A percentile compares a stretch with the other conserved stretches of the same genome.
These are phyloP conservation scores for Monilinia vaccinii-corymbosi DNA, from an alignment of 2,329 filamentous ascomycete species.

Conservation along the genomic window DNA sequence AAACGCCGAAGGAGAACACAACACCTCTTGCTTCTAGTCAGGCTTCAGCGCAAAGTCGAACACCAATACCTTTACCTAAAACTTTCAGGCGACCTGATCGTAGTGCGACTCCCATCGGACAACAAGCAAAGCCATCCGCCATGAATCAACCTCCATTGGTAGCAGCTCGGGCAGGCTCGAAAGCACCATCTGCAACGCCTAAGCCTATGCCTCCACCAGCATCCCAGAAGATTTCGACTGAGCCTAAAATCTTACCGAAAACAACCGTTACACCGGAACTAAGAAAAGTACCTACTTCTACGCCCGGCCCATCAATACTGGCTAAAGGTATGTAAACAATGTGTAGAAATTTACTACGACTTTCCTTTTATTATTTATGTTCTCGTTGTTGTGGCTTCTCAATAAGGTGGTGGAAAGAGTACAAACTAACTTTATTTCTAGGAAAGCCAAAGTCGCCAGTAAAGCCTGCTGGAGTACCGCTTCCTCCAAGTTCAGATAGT, in stretches of 20 bases:
- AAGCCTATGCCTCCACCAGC: not conserved
- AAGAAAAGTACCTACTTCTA: not conserved
- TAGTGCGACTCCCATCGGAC: not conserved
- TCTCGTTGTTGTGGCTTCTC: not conserved
- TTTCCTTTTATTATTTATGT: not conserved
- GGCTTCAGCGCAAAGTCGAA: not conserved
- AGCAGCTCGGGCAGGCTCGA: not conserved
- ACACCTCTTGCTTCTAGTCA: not conserved
- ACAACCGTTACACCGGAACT: not conserved
- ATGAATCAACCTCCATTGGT: conserved; percentile 5
- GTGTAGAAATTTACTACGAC: not conserved
- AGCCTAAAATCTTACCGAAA: not conserved
- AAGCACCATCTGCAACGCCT: not conserved
- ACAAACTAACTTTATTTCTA: not conserved
- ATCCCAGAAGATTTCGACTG: not conserved
- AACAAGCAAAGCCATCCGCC: not conserved
- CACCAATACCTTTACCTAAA: conserved; percentile 4
- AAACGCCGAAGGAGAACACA: not conserved
- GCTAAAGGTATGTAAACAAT: conserved; percentile 4
- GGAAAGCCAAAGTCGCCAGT: not conserved
- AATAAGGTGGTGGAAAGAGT: not conserved
- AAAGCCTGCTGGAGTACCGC: not conserved
- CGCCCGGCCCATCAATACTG: not conserved
- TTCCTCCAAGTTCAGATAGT: conserved; percentile 4
- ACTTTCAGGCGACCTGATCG: conserved; percentile 5